phyloP scores from a whole-genome alignment of 768 basidiomycete species.

The Russula sp. region DNA sequence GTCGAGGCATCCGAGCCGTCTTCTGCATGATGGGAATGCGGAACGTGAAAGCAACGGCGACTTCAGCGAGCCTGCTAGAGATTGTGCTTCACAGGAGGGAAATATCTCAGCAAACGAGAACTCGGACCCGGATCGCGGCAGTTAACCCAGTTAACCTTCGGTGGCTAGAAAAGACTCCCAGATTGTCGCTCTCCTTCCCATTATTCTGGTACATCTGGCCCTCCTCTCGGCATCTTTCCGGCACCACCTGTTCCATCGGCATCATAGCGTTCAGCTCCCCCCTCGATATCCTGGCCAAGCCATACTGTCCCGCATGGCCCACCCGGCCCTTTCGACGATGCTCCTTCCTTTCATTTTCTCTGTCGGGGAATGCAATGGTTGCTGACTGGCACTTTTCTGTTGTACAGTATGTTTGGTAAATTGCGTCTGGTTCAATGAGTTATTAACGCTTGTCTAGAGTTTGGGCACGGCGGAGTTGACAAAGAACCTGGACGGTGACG shows the following conservation, averaged over 20 bases:
- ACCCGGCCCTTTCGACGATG: slow-evolving; percentile 30
- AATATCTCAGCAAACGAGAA: too few species aligned
- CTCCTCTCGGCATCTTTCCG: slow-evolving; percentile 28
- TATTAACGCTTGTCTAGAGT: slow-evolving; percentile 48
- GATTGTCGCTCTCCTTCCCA: too few species aligned
- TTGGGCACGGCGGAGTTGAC: slow-evolving; percentile 96
- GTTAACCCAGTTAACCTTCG: too few species aligned
- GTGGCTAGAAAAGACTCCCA: too few species aligned
- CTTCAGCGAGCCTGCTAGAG: too few species aligned
- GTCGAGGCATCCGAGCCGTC: too few species aligned
- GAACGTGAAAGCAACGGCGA: too few species aligned
- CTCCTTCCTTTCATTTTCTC: background rate
- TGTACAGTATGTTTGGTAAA: slow-evolving; percentile 35
- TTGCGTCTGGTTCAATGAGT: background rate
- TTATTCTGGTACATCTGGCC: slow-evolving; percentile 5
- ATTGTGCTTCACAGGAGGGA: too few species aligned
- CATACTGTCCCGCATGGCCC: slow-evolving; percentile 6
- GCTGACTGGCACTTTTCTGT: slow-evolving; percentile 54
- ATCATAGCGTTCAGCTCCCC: slow-evolving; percentile 22
- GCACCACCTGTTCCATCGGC: slow-evolving; percentile 21
- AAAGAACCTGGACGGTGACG: slow-evolving; percentile 70
- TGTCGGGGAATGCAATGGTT: slow-evolving; percentile 56
- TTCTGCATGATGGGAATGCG: too few species aligned
- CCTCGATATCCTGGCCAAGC: background rate
- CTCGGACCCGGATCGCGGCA: too few species aligned